These are phyloP conservation scores for Suillus decipiens DNA, from an alignment of 768 basidiomycete species.

Conservation along the genomic window DNA sequence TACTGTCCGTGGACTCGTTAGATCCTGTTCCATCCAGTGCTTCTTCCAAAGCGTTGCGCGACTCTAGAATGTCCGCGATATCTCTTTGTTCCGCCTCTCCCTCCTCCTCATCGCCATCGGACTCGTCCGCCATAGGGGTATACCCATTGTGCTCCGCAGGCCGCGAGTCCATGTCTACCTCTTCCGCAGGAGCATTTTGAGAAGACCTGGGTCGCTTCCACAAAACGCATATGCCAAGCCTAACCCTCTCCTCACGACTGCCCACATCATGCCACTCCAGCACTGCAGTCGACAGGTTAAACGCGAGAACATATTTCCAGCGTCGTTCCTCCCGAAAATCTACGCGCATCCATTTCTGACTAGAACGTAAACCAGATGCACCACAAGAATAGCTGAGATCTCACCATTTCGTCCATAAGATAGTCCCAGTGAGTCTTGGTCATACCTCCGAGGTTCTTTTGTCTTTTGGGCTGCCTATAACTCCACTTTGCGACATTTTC, in stretches of 20 bases:
- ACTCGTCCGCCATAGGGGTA: conserved; percentile 33
- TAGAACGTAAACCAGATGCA: conserved; percentile 8
- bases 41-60: conserved; percentile 55
- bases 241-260: conserved; percentile 61
- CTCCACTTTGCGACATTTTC: conserved; percentile 86
- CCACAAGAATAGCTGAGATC: conserved; percentile 6
- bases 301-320: conserved; percentile 89
- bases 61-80: conserved; percentile 61
- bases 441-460: conserved; percentile 72
- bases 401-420: conserved; percentile 91
- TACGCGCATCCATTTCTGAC: conserved; percentile 92
- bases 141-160: conserved; percentile 12
- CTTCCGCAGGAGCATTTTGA: conserved; percentile 34
- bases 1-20: conserved; percentile 36
- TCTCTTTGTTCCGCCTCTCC: conserved; percentile 56
- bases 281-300: conserved; percentile 77
- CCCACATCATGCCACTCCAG: conserved; percentile 85
- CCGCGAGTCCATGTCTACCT: conserved; percentile 34
- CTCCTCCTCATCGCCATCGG: conserved; percentile 60
- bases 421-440: conserved; percentile 94
- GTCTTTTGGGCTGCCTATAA: conserved; percentile 94
- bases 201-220: conserved; percentile 55
- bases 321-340: conserved; percentile 94
- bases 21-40: conserved; percentile 47
- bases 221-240: conserved; percentile 65